These are phyloP conservation scores for Colletotrichum sp. DNA, from an alignment of 2,329 filamentous ascomycete genomes.

Conservation along the genomic window DNA sequence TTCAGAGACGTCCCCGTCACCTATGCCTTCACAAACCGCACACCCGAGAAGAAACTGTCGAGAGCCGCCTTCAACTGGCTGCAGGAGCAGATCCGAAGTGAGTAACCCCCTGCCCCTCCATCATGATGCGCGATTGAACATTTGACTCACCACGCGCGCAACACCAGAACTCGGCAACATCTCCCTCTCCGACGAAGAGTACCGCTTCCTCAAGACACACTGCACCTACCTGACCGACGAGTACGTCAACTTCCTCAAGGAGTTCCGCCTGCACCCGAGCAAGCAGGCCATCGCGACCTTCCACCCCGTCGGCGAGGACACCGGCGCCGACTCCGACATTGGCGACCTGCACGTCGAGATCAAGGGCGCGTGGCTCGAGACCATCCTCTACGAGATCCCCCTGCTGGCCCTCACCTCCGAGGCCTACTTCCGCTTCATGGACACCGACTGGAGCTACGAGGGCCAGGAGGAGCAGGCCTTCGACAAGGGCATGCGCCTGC, in stretches of 20 bases:
- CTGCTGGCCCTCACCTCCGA: conserved; percentile 91
- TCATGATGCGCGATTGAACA: background rate
- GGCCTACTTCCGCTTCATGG: conserved; percentile 96
- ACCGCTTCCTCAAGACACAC: conserved; percentile 75
- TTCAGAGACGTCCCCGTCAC: conserved; percentile 84
- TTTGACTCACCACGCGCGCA: conserved; percentile 10
- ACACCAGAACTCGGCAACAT: conserved; percentile 79
- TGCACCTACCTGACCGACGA: conserved; percentile 80
- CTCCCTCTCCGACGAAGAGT: conserved; percentile 78
- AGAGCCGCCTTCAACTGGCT: conserved; percentile 87
- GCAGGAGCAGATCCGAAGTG: conserved; percentile 79
- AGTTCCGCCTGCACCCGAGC: conserved; percentile 80
- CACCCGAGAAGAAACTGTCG: conserved; percentile 89
- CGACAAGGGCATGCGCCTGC: conserved; percentile 76
- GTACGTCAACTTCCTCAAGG: conserved; percentile 82
- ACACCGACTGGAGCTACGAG: conserved; percentile 88
- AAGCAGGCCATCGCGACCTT: conserved; percentile 81
- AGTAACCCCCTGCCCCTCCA: conserved; percentile 9
- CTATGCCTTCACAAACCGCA: conserved; percentile 95
- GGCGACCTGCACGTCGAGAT: conserved; percentile 81
- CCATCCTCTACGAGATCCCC: conserved; percentile 97
- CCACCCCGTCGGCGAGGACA: conserved; percentile 56
- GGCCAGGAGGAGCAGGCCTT: conserved; percentile 87
- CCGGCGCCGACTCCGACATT: conserved; percentile 65
- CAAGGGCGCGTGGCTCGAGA: conserved; percentile 88